Evolutionary conservation across 441 rosid genomes (phyloP), one percentile per base, ranked within the genome.

Genomic region (Populus hybrid): DNA sequence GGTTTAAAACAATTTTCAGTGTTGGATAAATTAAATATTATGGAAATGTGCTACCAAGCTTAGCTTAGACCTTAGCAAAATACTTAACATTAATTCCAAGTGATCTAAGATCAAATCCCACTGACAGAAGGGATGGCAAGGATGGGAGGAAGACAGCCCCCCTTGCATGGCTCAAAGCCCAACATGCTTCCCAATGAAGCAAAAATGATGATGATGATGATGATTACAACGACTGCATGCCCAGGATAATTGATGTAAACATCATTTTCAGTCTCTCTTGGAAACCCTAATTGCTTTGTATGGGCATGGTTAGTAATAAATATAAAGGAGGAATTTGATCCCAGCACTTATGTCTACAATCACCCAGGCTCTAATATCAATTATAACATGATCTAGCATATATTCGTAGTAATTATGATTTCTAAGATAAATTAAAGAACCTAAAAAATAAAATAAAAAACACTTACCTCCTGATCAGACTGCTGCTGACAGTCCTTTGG

Each of bases 401-500:
- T 30, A 46, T 50, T 68, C 32, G 2, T n/a, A 30, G 23, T 8
- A 46, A 70, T 21, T 53, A 71, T 18, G 61, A 53, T 53, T 53
- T 53, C 61, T 6, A 26, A 40, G 24, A 46, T 10, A 75, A 46
- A 70, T 19, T 10, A 57, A 36, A 18, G 12, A 67, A 38, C 64
- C 50, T 35, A 53, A 53, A 53, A 53, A 53, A 53, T 16, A 16
- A 10, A 42, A 42, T 9, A 42, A 9, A 42, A n/a, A 53, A 50
- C 50, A 40, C 70, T 69, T 79, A 91, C 97, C 91, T 90, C 96
- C 61, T 84, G 85, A 79, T 84, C 85, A 70, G 82, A 79, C 72
- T 85, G 87, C 40, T 30, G 86, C 61, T 75, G 80, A 79, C 83
- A 75, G 28, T 84, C 81, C 73, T 81, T 83, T 9, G 72, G 79